Base-by-base conservation (phyloP, 257 asterid genomes). In the Fraxinus cuspidata region DNA sequence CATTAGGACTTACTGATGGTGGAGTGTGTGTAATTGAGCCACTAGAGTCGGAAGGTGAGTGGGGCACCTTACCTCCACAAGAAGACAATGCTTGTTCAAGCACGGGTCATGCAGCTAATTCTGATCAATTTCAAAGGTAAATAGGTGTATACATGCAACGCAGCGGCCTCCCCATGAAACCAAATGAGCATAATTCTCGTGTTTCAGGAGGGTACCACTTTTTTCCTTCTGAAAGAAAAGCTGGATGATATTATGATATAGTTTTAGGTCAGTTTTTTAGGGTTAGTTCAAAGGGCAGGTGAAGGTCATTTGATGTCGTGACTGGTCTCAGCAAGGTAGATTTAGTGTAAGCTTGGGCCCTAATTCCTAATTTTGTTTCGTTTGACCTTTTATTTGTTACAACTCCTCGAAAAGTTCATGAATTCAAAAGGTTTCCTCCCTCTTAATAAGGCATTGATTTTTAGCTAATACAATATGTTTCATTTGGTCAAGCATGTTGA, bases 21-120 rank as follows among this genome's bases (percentile, higher is more conserved):
- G 90, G 88, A 21, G 86, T 91, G 31, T 78, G 84, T 40, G 91
- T 91, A 44, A 74, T 91, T 1, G 96, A 91, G 81, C 96, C 96
- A 12, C 64, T 66, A 9, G 94, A 91, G 78, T 79, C 88, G 4
- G 96, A 91, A 80, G 91, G 86, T 82, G 89, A 91, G 83, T 91
- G 96, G 96, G 96, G 96, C 32, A 83, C 83, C 25, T 74, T 84
- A 7, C 91, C 91, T 35, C 89, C 89, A 19, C 47, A 63, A 27
- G 89, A 87, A 83, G 83, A 82, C 42, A 88, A 88, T 44, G 85
- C 79, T 32, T 85, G 86, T 56, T 85, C 86, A 51, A 83, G 83
- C 71, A 71, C 91, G 77, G 76, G 86, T 64, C 85, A 83, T 77
- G 87, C 87, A 27, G 90, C 86, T 23, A 81, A 83, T 79, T 83